Conservation (phyloP, 2,329 filamentous ascomycete species). For the Paraphoma sp. region DNA sequence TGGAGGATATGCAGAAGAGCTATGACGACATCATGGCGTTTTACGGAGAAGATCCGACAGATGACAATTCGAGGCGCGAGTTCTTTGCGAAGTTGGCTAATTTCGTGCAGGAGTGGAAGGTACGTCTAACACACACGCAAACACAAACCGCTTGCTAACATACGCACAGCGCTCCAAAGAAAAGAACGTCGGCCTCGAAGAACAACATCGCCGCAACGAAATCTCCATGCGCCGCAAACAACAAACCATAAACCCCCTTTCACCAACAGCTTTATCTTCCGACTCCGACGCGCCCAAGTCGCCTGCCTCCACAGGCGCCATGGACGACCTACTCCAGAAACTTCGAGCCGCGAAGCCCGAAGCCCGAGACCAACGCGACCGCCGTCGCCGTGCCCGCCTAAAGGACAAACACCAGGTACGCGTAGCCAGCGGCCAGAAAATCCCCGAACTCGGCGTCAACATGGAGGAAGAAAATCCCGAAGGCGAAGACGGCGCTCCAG, state of each 20-base stretch:
- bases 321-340: conserved; percentile 96
- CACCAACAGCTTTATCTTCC: conserved; percentile 54
- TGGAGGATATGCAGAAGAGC: conserved; percentile 89
- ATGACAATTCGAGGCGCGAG: conserved; percentile 91
- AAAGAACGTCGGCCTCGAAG: conserved; percentile 87
- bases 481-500: conserved; percentile 54
- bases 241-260: conserved; percentile 60
- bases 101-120: conserved; percentile 93
- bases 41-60: conserved; percentile 90
- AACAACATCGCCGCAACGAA: conserved; percentile 83
- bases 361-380: conserved; percentile 85
- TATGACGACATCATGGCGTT: conserved; percentile 97
- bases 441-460: conserved; percentile 74
- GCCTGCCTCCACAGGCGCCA: conserved; percentile 81
- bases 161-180: conserved; percentile 77
- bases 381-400: conserved; percentile 82
- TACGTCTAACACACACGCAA: conserved; percentile 43
- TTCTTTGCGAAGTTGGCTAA: conserved; percentile 94
- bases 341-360: conserved; percentile 91
- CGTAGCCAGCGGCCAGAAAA: conserved; percentile 85
- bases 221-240: conserved; percentile 87
- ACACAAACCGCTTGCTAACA: conserved; percentile 6
- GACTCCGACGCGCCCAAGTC: conserved; percentile 57
- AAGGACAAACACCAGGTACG: conserved; percentile 92
- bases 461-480: conserved; percentile 51